Evolutionary conservation across 306 rosid species (phyloP).

Genomic region (Ceratonia siliqua): DNA sequence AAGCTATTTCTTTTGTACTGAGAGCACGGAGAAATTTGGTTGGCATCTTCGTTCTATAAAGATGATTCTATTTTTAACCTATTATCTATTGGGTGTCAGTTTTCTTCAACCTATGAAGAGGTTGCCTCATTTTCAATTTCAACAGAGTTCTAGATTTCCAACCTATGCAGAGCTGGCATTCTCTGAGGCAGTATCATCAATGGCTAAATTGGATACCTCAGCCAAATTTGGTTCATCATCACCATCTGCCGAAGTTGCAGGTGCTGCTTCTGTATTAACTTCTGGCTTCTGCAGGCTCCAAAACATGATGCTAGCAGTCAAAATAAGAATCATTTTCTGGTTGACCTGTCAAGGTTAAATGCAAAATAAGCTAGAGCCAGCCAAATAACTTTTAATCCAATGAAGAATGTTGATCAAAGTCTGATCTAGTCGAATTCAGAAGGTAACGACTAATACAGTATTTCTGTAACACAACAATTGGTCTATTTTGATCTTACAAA

Average conservation of each 20-base stretch:
- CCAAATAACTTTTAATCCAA: background rate
- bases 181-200: constrained; percentile 40
- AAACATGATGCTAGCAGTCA: constrained; percentile 96
- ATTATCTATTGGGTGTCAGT: constrained; percentile 38
- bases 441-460: background rate
- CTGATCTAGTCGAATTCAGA: background rate
- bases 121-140: constrained; percentile 26
- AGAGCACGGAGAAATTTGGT: constrained; percentile 31
- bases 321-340: constrained; percentile 92
- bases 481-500: background rate
- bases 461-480: background rate
- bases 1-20: constrained; percentile 29
- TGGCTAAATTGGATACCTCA: constrained; percentile 53
- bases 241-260: constrained; percentile 39
- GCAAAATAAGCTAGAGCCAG: constrained; percentile 21
- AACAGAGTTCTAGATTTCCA: constrained; percentile 17
- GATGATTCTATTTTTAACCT: constrained; percentile 5
- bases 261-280: constrained; percentile 29
- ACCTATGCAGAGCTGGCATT: background rate
- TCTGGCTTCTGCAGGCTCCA: constrained; percentile 88
- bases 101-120: constrained; percentile 31
- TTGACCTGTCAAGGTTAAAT: constrained; percentile 61
- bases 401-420: constrained; percentile 1
- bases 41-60: constrained; percentile 38
- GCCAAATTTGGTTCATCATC: constrained; percentile 43